Base-by-base conservation (phyloP, 75 land plant species). In the Pinus taeda region DNA sequence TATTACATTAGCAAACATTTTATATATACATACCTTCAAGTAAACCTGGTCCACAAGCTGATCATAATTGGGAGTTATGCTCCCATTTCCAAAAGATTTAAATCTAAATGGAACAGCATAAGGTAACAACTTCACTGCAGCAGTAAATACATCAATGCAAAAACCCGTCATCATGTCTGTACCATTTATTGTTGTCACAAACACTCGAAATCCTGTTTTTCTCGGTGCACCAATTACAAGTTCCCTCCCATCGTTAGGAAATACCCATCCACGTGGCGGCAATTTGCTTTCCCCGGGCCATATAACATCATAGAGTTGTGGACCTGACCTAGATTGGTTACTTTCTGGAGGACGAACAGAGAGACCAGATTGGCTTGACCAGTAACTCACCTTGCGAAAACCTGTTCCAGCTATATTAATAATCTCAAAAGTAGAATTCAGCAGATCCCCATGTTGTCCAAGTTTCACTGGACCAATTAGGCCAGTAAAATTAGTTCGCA, bases 131-230 rank as follows among this genome's bases (percentile, higher is more conserved):
- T 76, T 80, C 26, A 83, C 83, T 24, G 95, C 93, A 77, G 89
- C 84, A 20, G 39, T 57, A 76, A 93, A 93, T 3, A 93, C 91
- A 81, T 93, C 95, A 15, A 93, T 83, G 56, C 95, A 91, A 70
- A 81, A 93, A 8, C 95, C 95, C 21, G 74, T 84, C 53, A 84
- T 78, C 8, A 8, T 84, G 58, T 81, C 79, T 39, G 83, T 80
- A 11, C 80, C 83, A 57, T 18, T 6, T 12, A 45, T 81, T 81
- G 42, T 57, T 24, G 80, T 74, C 20, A 91, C 88, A 80, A 93
- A 90, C 75, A 86, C 83, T 22, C 33, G 57, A 60, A 60, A 93
- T 49, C 91, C 86, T 57, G 70, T 79, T 59, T 90, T 79, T 57
- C 63, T 71, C 1, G 80, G 84, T 12, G 81, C 80, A 8, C 67